Evolutionary conservation across 345 rosid genomes (phyloP).

Genomic region (Excoecaria cochinchinensis): DNA sequence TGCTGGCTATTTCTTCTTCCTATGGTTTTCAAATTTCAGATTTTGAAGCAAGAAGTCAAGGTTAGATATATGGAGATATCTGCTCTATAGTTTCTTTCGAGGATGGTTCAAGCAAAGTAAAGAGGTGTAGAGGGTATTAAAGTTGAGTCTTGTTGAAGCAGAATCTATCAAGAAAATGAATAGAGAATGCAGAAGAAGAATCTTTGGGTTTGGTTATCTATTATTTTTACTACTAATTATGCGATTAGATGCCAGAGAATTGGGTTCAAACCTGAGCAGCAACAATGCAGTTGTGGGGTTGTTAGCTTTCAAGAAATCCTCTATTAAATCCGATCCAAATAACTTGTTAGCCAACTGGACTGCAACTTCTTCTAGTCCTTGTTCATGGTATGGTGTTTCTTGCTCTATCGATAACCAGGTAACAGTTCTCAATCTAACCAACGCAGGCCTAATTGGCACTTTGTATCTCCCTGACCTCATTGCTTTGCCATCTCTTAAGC

Average conservation of each 20-base stretch:
- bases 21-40: slow-evolving; percentile 14
- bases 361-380: slow-evolving; percentile 37
- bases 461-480: slow-evolving; percentile 52
- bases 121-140: not conserved
- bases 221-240: slow-evolving; percentile 21
- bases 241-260: slow-evolving; percentile 32
- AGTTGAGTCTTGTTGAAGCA: slow-evolving; percentile 2
- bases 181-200: slow-evolving; percentile 25
- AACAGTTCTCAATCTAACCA: slow-evolving; percentile 47
- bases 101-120: not conserved
- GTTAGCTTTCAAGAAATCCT: slow-evolving; percentile 61
- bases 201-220: slow-evolving; percentile 21
- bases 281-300: slow-evolving; percentile 44
- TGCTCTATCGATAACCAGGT: slow-evolving; percentile 57
- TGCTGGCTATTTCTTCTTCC: not conserved
- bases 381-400: slow-evolving; percentile 72
- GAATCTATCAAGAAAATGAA: slow-evolving; percentile 32
- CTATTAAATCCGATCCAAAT: slow-evolving; percentile 60
- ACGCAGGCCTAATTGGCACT: slow-evolving; percentile 50
- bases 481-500: slow-evolving; percentile 49
- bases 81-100: not conserved
- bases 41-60: not conserved
- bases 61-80: not conserved
- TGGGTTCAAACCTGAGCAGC: slow-evolving; percentile 23
- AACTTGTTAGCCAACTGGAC: slow-evolving; percentile 55